Evolutionary conservation across 2,329 filamentous ascomycete genomes (phyloP).

Genomic region (Paradendryphiella salina): DNA sequence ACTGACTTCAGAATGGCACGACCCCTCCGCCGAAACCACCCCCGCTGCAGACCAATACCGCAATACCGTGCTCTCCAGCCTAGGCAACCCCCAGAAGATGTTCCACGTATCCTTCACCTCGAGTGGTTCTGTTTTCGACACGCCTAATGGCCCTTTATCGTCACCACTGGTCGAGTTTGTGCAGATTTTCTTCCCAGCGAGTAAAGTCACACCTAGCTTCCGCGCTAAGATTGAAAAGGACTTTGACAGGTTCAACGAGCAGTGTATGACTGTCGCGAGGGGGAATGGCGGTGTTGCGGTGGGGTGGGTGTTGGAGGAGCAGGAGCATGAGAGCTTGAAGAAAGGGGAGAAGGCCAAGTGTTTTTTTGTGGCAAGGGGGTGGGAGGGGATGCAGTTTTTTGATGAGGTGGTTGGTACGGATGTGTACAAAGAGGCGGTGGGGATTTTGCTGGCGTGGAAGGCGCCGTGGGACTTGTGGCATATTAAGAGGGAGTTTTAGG

Average conservation of each 20-base stretch:
- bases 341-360: not conserved
- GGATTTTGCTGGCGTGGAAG: slow-evolving; percentile 1
- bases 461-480: slow-evolving; percentile 6
- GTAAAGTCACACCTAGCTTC: not conserved
- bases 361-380: slow-evolving; percentile 9
- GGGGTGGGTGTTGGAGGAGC: slow-evolving; percentile 9
- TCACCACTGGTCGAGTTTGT: slow-evolving; percentile 9
- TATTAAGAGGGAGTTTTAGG: slow-evolving; percentile 5
- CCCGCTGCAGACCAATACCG: not conserved
- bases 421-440: slow-evolving; percentile 3
- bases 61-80: not conserved
- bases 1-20: slow-evolving; percentile 8
- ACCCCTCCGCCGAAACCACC: not conserved
- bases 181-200: not conserved
- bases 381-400: slow-evolving; percentile 11
- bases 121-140: not conserved
- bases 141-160: not conserved
- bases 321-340: slow-evolving; percentile 4
- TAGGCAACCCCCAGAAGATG: slow-evolving; percentile 1
- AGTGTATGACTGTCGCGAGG: not conserved
- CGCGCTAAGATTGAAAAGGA: not conserved
- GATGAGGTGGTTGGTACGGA: not conserved
- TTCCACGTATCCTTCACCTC: not conserved
- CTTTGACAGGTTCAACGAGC: not conserved
- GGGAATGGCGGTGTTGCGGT: not conserved